Base-by-base conservation (phyloP, 1,284 basidiomycete genomes). In the Uromyces viciae-fabae region DNA sequence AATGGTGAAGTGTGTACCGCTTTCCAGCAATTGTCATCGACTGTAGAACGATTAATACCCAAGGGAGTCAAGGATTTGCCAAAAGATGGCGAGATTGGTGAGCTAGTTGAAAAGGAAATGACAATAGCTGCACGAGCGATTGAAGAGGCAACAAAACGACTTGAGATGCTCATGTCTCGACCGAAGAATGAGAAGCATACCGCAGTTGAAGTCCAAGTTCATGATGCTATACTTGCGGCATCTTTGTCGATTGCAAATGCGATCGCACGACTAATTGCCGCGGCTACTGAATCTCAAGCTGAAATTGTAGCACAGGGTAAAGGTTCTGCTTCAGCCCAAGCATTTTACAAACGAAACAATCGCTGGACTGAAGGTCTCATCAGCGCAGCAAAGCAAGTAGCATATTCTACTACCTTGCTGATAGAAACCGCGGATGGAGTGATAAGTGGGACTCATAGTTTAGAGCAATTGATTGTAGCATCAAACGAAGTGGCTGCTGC, bases 281-380 rank as follows among this genome's bases (percentile, higher is more conserved):
- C 96, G 5, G 95, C 97, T 4, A 98, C 96, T 0, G 96, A 96
- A 72, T 95, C 93, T 66, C 97, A 99, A 87, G 91, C 98, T 86
- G 97, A 99, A 88, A 99, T 99, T 82, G 97, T 99, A 68, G 91
- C 92, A 3, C 92, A 96, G 87, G 97, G 97, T 82, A 93, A 91
- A 86, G 96, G 96, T 5, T 92, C 94, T 15, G 94, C 91, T 86
- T 91, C 94, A 33, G 91, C 89, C 28, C 94, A 97, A 87, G 96
- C 98, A 85, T 99, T 99, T 90, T 99, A 98, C 90, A 99, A 99
- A 89, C 91, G 93, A 82, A 98, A 99, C 91, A 98, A 99, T 87
- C 91, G 97, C 82, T 99, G 97, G 97, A 99, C 97, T 25, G 97
- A 99, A 87, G 97, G 97, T 83, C 91, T 99, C 83, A 96, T 99